Percentiles rank a stretch among this genome's conserved stretches.
Conservation (phyloP, 2,329 filamentous ascomycete genomes). For the Neofusicoccum ribis region DNA sequence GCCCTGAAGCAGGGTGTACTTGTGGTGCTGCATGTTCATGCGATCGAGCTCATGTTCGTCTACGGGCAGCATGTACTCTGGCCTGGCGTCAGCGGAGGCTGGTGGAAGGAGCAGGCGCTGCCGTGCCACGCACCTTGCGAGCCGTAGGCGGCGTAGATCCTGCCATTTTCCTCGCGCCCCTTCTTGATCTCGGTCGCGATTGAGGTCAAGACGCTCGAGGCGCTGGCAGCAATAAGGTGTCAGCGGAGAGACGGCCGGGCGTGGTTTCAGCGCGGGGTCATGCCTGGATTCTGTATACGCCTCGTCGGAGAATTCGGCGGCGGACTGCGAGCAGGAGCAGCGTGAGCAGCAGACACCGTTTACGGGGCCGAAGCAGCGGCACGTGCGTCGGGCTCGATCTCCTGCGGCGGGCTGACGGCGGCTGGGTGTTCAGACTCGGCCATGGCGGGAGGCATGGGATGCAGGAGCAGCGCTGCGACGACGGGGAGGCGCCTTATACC, state of each 20-base stretch:
- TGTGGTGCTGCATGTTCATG: conserved; percentile 45
- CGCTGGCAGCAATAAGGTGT: neutral
- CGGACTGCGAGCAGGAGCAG: neutral
- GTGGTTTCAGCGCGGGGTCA: too few relatives aligned
- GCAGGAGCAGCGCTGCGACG: too few relatives aligned
- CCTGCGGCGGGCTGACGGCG: neutral
- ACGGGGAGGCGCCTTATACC: neutral
- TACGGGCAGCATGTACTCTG: conserved; percentile 11
- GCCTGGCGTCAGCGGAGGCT: neutral
- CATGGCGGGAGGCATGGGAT: neutral
- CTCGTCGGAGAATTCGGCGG: conserved; percentile 6
- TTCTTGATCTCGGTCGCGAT: conserved; percentile 15
- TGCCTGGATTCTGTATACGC: conserved; percentile 16
- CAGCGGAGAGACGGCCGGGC: too few relatives aligned
- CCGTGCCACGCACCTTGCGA: neutral
- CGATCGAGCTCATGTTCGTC: conserved; percentile 17
- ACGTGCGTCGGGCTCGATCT: conserved; percentile 11
- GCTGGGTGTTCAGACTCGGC: neutral
- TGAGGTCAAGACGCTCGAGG: conserved; percentile 12
- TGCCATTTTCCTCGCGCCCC: conserved; percentile 16
- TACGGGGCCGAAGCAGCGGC: too few relatives aligned
- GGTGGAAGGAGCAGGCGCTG: neutral
- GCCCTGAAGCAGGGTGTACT: conserved; percentile 40
- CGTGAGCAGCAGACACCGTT: neutral
- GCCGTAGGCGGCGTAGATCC: conserved; percentile 16